Conservation (phyloP, 2,329 filamentous ascomycete genomes). For the Aspergillus terreus region DNA sequence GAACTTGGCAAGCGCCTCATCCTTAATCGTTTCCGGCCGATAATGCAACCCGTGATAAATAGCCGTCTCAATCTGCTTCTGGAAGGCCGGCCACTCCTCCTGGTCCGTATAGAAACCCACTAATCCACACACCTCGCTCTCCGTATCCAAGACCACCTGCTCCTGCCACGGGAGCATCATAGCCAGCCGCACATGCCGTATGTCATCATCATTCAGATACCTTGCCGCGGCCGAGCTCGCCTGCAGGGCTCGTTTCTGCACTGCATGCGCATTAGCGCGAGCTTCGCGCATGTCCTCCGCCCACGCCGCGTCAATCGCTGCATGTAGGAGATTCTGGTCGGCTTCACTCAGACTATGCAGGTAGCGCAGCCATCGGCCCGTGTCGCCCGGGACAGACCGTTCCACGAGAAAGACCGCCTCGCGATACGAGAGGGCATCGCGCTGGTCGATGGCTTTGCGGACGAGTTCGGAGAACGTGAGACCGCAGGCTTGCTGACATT, state of each 20-base stretch:
- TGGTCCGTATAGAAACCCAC: neutral
- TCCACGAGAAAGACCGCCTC: neutral
- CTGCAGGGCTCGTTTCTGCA: neutral
- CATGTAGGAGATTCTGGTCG: neutral
- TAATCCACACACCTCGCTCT: neutral
- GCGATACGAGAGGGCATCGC: neutral
- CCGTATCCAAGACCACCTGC: neutral
- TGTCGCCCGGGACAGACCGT: neutral
- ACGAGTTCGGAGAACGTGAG: neutral
- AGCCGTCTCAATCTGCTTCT: neutral
- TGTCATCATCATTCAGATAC: neutral
- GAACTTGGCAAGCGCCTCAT: neutral
- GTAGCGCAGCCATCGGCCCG: neutral
- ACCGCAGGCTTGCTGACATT: neutral
- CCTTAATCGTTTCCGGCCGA: neutral
- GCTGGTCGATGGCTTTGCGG: neutral
- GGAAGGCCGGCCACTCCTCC: neutral
- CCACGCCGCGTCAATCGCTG: neutral
- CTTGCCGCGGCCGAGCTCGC: neutral
- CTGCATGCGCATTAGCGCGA: neutral
- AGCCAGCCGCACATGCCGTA: neutral
- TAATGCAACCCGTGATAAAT: neutral
- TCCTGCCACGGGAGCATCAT: neutral
- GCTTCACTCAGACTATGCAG: neutral
- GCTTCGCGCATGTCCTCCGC: neutral